Base-by-base conservation (phyloP, 1,139 yeast genomes). In the Candida sp. region DNA sequence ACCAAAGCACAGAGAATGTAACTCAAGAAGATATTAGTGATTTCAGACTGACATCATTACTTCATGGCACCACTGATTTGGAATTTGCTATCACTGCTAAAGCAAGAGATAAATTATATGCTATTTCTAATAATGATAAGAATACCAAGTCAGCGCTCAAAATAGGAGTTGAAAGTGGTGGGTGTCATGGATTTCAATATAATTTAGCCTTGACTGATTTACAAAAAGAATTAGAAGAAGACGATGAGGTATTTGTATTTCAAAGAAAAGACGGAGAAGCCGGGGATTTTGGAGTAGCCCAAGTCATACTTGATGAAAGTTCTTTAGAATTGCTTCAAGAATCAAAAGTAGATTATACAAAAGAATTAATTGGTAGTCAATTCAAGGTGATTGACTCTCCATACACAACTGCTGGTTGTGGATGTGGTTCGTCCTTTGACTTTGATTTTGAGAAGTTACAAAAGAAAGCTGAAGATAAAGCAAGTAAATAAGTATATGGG, bases 171-270 rank as follows among this genome's bases (percentile, higher is more conserved):
- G 98, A 91, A 55, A 87, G 96, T 56, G 99, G 99, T 5, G 99
- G 99, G 3, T 95, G 99, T 62, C 99, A 93, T 62, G 99, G 99
- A 25, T 95, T 89, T 64, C 99, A 93, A 63, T 93, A 93, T 58
- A 79, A 85, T 50, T 70, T 93, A 55, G 77, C 81, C 46, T 71
- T 91, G 41, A 75, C 84, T 5, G 75, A 77, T 43, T 63, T 75
- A 36, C 58, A 65, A 7, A 72, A 75, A 38, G 76, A 67, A 38
- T 66, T 75, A 15, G 64, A 69, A 11, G 56, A 60, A 12, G 52
- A 57, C 23, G 55, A 49, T 7, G 66, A 64, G 5, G 64, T 77
- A 42, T 63, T 77, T 12, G 75, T 88, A 4, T 89, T 89, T 57
- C 83, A 77, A 50, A 73, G 91, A 48, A 77, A 74, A 40, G 86